Evolutionary conservation across 257 asterid species (phyloP).

Genomic region (Salvia hispanica): DNA sequence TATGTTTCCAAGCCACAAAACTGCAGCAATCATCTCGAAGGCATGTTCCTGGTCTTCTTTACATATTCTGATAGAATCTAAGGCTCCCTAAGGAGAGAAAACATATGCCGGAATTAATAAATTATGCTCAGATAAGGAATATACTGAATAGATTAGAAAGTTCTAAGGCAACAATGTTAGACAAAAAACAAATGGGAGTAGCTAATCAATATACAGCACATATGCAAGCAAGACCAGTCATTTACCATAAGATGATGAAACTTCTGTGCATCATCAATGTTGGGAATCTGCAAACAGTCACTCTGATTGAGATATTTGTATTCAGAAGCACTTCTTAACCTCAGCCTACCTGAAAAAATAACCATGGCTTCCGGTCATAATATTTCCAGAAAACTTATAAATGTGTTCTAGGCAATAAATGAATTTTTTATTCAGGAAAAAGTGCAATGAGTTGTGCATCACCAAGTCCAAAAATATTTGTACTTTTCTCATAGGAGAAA

Average conservation of each 20-base stretch:
- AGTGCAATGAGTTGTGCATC: not conserved
- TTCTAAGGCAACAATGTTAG: conserved; percentile 21
- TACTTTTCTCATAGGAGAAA: not conserved
- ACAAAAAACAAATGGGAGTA: conserved; percentile 8
- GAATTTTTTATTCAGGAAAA: not conserved
- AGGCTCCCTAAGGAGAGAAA: conserved; percentile 61
- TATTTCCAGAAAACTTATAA: conserved; percentile 18
- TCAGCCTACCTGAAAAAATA: conserved; percentile 64
- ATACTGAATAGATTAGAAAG: conserved; percentile 17
- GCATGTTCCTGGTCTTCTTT: conserved; percentile 74
- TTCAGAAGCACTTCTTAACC: conserved; percentile 63
- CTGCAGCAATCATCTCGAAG: conserved; percentile 90
- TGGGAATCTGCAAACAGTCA: conserved; percentile 62
- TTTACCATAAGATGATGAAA: conserved; percentile 63
- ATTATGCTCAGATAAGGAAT: conserved; percentile 19
- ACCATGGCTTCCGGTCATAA: conserved; percentile 14
- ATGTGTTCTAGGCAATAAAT: conserved; percentile 6
- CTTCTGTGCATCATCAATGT: conserved; percentile 66
- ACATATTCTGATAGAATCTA: conserved; percentile 59
- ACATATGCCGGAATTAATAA: conserved; percentile 22
- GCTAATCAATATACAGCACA: not conserved
- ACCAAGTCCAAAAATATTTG: conserved; percentile 4
- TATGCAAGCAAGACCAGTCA: conserved; percentile 13
- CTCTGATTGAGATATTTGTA: conserved; percentile 83
- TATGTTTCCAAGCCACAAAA: conserved; percentile 96